Conservation (phyloP, 23 red algal genomes). For the Cyanidiococcus yangmingshanensis region DNA sequence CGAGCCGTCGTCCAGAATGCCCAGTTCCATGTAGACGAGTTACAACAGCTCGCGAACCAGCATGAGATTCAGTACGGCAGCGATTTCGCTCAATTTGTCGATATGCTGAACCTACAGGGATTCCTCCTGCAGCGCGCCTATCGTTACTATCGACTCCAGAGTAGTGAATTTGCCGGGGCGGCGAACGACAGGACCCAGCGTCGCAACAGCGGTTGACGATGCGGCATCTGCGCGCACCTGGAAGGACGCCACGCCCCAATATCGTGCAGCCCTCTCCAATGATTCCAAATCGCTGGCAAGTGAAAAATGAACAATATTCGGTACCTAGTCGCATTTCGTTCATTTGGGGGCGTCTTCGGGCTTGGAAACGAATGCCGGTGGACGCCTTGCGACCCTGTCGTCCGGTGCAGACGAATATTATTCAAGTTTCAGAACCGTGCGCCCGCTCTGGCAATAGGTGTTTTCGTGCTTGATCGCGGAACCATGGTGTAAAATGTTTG, state of each 20-base stretch:
- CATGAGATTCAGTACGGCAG: slow-evolving; percentile 31
- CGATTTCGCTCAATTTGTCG: slow-evolving; percentile 46
- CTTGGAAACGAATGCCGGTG: no score
- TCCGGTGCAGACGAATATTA: no score
- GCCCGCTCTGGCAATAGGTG: not conserved
- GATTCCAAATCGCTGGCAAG: no score
- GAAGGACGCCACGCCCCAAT: no score
- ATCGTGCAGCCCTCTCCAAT: no score
- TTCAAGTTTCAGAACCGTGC: no score
- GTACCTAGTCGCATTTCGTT: no score
- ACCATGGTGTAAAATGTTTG: not conserved
- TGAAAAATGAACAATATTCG: no score
- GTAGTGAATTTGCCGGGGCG: slow-evolving; percentile 29
- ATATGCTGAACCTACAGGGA: slow-evolving; percentile 74
- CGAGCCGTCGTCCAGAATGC: slow-evolving; percentile 37
- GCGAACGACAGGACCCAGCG: slow-evolving; percentile 6
- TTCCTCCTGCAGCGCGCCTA: slow-evolving; percentile 46
- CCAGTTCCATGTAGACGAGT: slow-evolving; percentile 30
- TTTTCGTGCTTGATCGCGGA: not conserved
- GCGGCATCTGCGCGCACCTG: no score
- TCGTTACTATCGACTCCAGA: slow-evolving; percentile 44
- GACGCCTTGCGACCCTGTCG: no score
- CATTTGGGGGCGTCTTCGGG: no score
- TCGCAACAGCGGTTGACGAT: not conserved
- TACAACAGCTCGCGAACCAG: slow-evolving; percentile 37